Percentiles rank a stretch among this genome's conserved stretches.
Evolutionary conservation across 345 rosid species (phyloP).

Genomic region (Hevea brasiliensis): DNA sequence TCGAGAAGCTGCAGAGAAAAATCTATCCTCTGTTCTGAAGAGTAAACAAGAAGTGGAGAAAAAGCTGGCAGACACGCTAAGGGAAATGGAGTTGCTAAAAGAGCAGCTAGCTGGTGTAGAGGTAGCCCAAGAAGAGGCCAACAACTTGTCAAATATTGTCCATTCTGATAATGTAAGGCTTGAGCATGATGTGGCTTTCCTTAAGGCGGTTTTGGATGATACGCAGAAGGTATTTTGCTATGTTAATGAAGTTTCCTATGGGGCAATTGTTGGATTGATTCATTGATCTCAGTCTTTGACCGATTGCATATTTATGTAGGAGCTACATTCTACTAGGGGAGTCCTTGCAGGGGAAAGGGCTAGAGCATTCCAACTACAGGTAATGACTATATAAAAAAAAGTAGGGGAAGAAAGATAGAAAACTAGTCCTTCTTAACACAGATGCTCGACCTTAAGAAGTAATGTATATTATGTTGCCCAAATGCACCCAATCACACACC

Average conservation of each 20-base stretch:
- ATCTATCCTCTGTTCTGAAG: constrained; percentile 58
- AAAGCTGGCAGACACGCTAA: constrained; percentile 53
- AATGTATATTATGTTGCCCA: background rate
- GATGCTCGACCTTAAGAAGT: background rate
- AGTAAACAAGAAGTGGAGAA: constrained; percentile 86
- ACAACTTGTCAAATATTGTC: constrained; percentile 76
- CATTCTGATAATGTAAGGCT: constrained; percentile 95
- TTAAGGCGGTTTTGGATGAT: constrained; percentile 91
- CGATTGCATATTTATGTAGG: constrained; percentile 40
- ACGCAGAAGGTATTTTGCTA: constrained; percentile 77
- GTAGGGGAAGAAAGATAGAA: background rate
- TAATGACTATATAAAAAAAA: constrained; percentile 13
- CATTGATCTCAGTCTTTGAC: background rate
- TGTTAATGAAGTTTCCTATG: background rate
- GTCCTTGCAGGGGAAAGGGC: constrained; percentile 94
- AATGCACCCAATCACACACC: too few species aligned
- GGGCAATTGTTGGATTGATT: background rate
- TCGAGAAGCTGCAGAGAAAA: constrained; percentile 74
- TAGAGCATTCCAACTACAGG: constrained; percentile 96
- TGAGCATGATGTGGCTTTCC: constrained; percentile 95
- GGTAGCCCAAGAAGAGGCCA: constrained; percentile 90
- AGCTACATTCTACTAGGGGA: constrained; percentile 94
- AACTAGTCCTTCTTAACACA: background rate
- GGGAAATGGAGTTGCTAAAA: constrained; percentile 84
- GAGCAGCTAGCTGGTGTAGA: constrained; percentile 78